Percentiles rank a stretch among this genome's conserved stretches.
These are phyloP conservation scores for Citrus inodora DNA, from an alignment of 345 rosid genomes.

Conservation along the genomic window DNA sequence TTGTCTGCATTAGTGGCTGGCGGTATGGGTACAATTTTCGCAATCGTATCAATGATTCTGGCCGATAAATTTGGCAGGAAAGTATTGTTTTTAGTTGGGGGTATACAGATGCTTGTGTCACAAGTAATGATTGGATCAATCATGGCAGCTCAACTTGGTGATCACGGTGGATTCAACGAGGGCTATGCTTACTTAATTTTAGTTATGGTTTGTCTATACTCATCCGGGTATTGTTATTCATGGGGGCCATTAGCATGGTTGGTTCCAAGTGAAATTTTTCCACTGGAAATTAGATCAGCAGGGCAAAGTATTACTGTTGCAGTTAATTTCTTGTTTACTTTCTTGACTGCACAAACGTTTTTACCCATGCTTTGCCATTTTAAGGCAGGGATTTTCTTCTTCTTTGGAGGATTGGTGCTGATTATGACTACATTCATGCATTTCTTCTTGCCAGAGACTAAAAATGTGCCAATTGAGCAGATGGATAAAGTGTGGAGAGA, in stretches of 20 bases:
- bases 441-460: conserved; percentile 33
- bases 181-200: background rate
- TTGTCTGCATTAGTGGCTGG: conserved; percentile 52
- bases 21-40: conserved; percentile 33
- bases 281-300: conserved; percentile 34
- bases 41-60: conserved; percentile 47
- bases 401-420: conserved; percentile 40
- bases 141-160: background rate
- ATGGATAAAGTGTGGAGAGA: background rate
- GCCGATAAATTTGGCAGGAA: conserved; percentile 64
- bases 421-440: conserved; percentile 42
- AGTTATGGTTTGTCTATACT: conserved; percentile 33
- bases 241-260: too few relatives aligned
- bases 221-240: conserved; percentile 59
- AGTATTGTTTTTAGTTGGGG: conserved; percentile 43
- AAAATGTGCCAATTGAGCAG: background rate
- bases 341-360: conserved; percentile 53
- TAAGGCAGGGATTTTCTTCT: conserved; percentile 48
- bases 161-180: background rate
- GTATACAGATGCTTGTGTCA: conserved; percentile 11
- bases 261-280: too few relatives aligned
- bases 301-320: conserved; percentile 28
- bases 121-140: background rate
- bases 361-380: conserved; percentile 47
- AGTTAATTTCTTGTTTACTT: too few relatives aligned